These are phyloP conservation scores for Xylaria sp. DNA, from an alignment of 2,329 filamentous ascomycete species.

Conservation along the genomic window DNA sequence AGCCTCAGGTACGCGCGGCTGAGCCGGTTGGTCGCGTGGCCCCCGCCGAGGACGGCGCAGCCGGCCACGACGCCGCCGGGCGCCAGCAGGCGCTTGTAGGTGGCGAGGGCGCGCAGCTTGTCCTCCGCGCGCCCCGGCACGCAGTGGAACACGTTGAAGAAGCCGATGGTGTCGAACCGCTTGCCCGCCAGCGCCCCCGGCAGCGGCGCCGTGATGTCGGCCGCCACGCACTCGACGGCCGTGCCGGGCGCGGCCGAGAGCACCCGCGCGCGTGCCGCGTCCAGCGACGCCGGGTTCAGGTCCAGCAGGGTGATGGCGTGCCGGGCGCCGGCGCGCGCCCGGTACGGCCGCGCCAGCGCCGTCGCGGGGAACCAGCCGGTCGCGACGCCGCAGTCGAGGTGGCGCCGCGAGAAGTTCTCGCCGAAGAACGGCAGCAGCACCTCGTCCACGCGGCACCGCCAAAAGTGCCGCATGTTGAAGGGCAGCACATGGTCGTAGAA, in stretches of 20 bases:
- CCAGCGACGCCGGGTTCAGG: constrained; percentile 39
- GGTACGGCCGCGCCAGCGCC: constrained; percentile 27
- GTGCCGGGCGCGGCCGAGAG: constrained; percentile 22
- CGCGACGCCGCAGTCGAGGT: constrained; percentile 46
- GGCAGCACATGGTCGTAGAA: constrained; percentile 33
- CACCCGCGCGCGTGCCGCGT: constrained; percentile 33
- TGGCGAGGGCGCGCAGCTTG: constrained; percentile 38
- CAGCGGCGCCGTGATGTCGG: constrained; percentile 41
- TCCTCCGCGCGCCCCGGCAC: constrained; percentile 38
- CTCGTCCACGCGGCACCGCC: constrained; percentile 38
- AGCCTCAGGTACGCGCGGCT: constrained; percentile 31
- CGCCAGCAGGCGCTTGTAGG: constrained; percentile 37
- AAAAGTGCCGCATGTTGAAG: constrained; percentile 41
- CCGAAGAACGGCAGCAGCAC: constrained; percentile 41
- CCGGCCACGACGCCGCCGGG: constrained; percentile 43
- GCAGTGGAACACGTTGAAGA: constrained; percentile 49
- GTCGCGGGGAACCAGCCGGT: constrained; percentile 43
- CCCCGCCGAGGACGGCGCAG: constrained; percentile 41
- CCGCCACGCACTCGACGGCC: constrained; percentile 36
- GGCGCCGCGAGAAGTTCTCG: constrained; percentile 36
- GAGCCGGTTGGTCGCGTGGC: constrained; percentile 31
- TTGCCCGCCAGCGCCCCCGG: constrained; percentile 30
- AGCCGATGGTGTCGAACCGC: constrained; percentile 46
- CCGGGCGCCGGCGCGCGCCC: constrained; percentile 18
- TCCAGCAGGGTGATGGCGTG: constrained; percentile 42